Conservation (phyloP, 106 monocot genomes). For the Narthecium ossifragum region DNA sequence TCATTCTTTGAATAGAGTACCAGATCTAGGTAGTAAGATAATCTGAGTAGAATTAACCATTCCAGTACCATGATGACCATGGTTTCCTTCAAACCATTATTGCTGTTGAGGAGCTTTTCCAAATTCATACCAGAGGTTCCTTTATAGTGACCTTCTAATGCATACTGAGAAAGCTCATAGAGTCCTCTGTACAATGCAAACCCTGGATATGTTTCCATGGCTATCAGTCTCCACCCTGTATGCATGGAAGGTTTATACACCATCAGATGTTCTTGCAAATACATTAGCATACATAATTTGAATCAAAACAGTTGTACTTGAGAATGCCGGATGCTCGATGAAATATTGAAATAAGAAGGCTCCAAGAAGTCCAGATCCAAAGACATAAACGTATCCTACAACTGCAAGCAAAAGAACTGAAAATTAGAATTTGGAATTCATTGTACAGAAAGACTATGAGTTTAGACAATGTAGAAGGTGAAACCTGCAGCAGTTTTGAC, state of each 20-base stretch:
- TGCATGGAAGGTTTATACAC: not conserved
- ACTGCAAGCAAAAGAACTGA: too few relatives aligned
- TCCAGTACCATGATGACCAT: constrained; percentile 43
- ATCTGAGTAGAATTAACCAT: constrained; percentile 35
- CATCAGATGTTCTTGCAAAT: too few relatives aligned
- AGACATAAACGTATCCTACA: constrained; percentile 45
- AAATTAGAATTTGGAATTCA: too few relatives aligned
- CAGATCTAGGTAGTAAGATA: constrained; percentile 40
- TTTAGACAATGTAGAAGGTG: too few relatives aligned
- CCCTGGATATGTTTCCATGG: constrained; percentile 41
- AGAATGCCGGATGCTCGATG: constrained; percentile 34
- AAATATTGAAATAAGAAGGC: constrained; percentile 27
- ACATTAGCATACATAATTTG: not conserved
- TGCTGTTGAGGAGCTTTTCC: constrained; percentile 25
- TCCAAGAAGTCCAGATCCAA: constrained; percentile 54
- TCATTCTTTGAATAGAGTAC: constrained; percentile 21
- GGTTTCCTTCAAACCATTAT: constrained; percentile 49
- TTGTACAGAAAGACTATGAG: too few relatives aligned
- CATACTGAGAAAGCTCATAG: constrained; percentile 41
- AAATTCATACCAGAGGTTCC: constrained; percentile 44
- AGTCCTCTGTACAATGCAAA: constrained; percentile 58
- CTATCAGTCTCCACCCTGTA: constrained; percentile 25
- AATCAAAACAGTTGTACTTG: constrained; percentile 16
- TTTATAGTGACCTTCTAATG: constrained; percentile 22
- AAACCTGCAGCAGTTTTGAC: too few relatives aligned